These are phyloP conservation scores for Hygrophila difformis DNA, from an alignment of 257 asterid species.

Conservation along the genomic window DNA sequence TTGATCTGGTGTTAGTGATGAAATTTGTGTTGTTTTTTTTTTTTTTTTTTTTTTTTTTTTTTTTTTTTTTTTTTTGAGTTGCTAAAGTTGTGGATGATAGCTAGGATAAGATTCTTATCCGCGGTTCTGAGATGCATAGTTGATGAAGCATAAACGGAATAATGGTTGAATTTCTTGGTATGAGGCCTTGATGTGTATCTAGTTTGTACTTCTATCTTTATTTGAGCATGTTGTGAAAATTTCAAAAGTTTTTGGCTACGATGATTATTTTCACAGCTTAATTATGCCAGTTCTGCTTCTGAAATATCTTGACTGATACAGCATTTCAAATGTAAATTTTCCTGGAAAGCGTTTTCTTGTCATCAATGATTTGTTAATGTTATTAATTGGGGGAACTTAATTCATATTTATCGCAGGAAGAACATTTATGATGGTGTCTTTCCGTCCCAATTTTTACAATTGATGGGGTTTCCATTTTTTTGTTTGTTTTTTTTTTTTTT, in stretches of 20 bases:
- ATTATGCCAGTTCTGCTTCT: constrained; percentile 98
- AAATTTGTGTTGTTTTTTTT: background rate
- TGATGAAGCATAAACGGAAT: constrained; percentile 49
- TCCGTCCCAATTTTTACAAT: no score
- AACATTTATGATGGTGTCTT: no score
- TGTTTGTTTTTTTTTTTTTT: no score
- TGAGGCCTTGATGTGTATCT: constrained; percentile 39
- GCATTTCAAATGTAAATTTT: constrained; percentile 32
- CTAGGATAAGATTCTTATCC: constrained; percentile 62
- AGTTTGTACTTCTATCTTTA: background rate
- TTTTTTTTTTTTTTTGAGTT: no score
- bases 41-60: no score
- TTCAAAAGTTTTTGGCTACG: constrained; percentile 28
- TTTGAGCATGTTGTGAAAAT: background rate
- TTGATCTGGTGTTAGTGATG: background rate
- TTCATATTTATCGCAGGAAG: no score
- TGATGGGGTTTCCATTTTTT: background rate
- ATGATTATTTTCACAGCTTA: constrained; percentile 54
- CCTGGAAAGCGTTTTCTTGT: no score
- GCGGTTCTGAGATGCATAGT: constrained; percentile 68
- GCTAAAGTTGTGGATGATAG: constrained; percentile 13
- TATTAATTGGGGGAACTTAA: no score
- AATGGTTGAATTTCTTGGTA: constrained; percentile 88
- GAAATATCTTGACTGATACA: constrained; percentile 84
- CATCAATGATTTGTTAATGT: no score